phyloP scores from a whole-genome alignment of 1,284 basidiomycete species.

The Ustilago trichophora region DNA sequence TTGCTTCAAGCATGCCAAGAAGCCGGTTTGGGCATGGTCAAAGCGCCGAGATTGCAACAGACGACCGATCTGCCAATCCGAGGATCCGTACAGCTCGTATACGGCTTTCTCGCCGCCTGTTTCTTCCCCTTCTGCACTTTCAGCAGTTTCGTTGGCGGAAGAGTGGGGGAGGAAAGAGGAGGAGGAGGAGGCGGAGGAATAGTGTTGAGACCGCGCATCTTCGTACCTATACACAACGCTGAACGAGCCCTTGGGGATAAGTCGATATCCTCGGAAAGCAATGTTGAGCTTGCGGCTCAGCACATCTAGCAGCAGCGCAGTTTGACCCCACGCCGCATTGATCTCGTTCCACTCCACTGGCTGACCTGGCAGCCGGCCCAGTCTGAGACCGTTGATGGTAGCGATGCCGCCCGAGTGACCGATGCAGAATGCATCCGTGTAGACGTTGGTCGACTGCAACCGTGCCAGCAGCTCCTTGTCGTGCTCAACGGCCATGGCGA shows the following conservation, averaged over 20 bases:
- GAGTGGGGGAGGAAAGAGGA: not conserved
- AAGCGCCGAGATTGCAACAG: slow-evolving; percentile 93
- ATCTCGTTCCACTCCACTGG: slow-evolving; percentile 96
- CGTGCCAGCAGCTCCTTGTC: slow-evolving; percentile 75
- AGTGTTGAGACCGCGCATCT: slow-evolving; percentile 9
- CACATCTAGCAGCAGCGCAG: slow-evolving; percentile 87
- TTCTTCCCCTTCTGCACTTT: not conserved
- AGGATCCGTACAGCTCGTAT: slow-evolving; percentile 55
- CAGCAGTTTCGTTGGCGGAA: not conserved
- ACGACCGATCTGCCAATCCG: slow-evolving; percentile 80
- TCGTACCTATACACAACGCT: slow-evolving; percentile 46
- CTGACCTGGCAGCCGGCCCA: slow-evolving; percentile 78
- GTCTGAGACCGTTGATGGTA: slow-evolving; percentile 92
- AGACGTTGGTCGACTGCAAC: slow-evolving; percentile 92
- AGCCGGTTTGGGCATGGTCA: slow-evolving; percentile 93
- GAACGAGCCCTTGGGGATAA: slow-evolving; percentile 57
- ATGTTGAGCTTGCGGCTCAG: slow-evolving; percentile 68
- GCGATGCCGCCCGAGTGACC: slow-evolving; percentile 89
- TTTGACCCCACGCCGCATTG: slow-evolving; percentile 98
- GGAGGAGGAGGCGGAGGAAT: slow-evolving; percentile 4
- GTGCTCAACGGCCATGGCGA: slow-evolving; percentile 73
- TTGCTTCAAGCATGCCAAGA: slow-evolving; percentile 91
- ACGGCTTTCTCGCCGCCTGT: slow-evolving; percentile 32
- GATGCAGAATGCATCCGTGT: slow-evolving; percentile 98
- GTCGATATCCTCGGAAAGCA: slow-evolving; percentile 37